Conservation (phyloP, 208 protist species). For the Acanthamoeba castellanii region DNA sequence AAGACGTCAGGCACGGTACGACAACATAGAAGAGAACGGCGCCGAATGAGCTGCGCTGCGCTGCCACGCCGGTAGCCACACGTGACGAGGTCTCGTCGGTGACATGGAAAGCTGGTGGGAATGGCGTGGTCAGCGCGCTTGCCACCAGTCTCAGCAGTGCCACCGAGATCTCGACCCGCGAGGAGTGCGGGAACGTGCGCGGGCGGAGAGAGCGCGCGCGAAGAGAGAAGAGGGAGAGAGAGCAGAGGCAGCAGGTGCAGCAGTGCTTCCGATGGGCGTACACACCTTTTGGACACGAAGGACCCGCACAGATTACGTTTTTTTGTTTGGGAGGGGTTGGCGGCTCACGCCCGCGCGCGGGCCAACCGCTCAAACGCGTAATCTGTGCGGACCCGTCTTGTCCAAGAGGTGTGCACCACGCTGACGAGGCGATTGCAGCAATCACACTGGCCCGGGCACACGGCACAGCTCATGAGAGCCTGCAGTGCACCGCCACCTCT, state of each 20-base stretch:
- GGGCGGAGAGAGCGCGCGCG: not conserved
- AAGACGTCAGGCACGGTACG: not conserved
- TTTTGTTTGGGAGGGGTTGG: not conserved
- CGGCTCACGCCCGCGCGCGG: not conserved
- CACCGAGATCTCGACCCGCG: not conserved
- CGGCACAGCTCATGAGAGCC: no score
- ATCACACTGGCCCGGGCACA: no score
- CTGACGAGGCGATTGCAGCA: no score
- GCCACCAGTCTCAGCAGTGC: not conserved
- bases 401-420: not conserved
- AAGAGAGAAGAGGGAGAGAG: not conserved
- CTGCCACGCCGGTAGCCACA: no score
- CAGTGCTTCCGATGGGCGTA: not conserved
- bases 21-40: not conserved
- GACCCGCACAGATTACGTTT: not conserved
- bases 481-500: no score
- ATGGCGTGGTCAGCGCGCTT: not conserved
- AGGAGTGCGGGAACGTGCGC: not conserved
- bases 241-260: not conserved
- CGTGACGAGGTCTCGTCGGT: no score
- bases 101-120: no score
- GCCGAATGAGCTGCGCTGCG: no score
- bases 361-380: not conserved
- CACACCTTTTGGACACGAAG: constrained; percentile 23
- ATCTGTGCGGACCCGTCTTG: not conserved